A percentile compares a stretch with the other conserved stretches of the same genome.
Evolutionary conservation across 805 yeast species (phyloP).

Genomic region (Candida xyloterini): DNA sequence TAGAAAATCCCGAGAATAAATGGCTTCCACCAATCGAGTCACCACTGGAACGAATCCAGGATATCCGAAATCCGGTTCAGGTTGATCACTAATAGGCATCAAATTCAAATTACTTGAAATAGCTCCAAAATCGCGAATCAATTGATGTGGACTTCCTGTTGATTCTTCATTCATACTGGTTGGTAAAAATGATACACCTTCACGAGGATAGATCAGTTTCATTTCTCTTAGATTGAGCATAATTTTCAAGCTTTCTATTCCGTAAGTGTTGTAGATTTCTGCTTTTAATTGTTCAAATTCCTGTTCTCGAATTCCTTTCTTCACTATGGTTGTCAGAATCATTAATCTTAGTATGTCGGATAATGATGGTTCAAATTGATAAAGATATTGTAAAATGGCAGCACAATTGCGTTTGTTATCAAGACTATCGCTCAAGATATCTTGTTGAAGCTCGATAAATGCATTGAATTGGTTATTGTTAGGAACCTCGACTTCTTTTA

Average conservation of each 20-base stretch:
- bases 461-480: constrained; percentile 37
- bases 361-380: constrained; percentile 39
- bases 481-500: constrained; percentile 19
- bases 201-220: constrained; percentile 43
- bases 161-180: constrained; percentile 11
- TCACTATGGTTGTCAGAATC: constrained; percentile 56
- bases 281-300: constrained; percentile 56
- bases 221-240: constrained; percentile 48
- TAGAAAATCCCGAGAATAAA: constrained; percentile 56
- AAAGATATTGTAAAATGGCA: constrained; percentile 49
- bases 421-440: constrained; percentile 53
- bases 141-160: constrained; percentile 20
- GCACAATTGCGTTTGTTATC: constrained; percentile 38
- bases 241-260: constrained; percentile 48
- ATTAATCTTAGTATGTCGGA: constrained; percentile 50
- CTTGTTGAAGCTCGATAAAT: constrained; percentile 64
- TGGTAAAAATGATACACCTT: constrained; percentile 23
- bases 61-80: constrained; percentile 57
- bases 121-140: constrained; percentile 34
- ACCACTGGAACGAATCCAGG: constrained; percentile 82
- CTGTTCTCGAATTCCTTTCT: constrained; percentile 64
- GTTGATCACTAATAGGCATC: constrained; percentile 39
- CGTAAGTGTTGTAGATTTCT: constrained; percentile 62
- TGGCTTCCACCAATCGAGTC: constrained; percentile 64
- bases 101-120: constrained; percentile 43